A percentile compares a stretch with the other conserved stretches of the same genome.
Conservation (phyloP, 2,329 filamentous ascomycete genomes). For the Pseudogymnoascus sp. region DNA sequence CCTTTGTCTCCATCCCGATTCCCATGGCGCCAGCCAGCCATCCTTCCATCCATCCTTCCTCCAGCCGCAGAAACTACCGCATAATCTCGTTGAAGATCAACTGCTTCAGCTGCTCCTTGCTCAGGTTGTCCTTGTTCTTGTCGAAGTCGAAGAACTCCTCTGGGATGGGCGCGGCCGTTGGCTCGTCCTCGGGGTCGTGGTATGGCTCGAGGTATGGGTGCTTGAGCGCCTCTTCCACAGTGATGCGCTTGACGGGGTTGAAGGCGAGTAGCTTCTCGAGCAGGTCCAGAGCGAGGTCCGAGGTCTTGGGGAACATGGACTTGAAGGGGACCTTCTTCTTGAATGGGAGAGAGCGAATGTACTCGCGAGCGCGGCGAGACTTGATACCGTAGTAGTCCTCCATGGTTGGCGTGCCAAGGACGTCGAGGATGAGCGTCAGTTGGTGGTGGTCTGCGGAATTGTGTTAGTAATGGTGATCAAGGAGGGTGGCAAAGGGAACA, state of each 20-base stretch:
- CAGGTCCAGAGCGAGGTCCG: conserved; percentile 87
- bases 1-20: conserved; percentile 2
- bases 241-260: conserved; percentile 98
- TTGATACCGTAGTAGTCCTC: conserved; percentile 99
- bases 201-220: conserved; percentile 98
- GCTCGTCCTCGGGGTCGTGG: conserved; percentile 97
- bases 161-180: conserved; percentile 89
- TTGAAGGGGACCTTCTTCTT: conserved; percentile 99
- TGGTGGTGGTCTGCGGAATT: conserved; percentile 80
- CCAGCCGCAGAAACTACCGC: conserved; percentile 20
- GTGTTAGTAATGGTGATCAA: conserved; percentile 10
- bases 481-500: not conserved
- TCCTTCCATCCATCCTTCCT: not conserved
- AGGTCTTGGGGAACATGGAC: conserved; percentile 97
- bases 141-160: conserved; percentile 99
- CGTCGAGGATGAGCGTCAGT: conserved; percentile 91
- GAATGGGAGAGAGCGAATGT: conserved; percentile 95
- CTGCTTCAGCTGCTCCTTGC: conserved; percentile 96
- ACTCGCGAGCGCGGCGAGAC: conserved; percentile 91
- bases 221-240: conserved; percentile 92
- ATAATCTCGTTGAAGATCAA: conserved; percentile 97
- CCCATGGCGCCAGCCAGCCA: not conserved
- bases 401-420: conserved; percentile 97
- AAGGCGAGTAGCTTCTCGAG: conserved; percentile 94
- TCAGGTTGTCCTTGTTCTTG: conserved; percentile 98